Base-by-base conservation (phyloP, 2,329 filamentous ascomycete genomes). In the Ciborinia camelliae region DNA sequence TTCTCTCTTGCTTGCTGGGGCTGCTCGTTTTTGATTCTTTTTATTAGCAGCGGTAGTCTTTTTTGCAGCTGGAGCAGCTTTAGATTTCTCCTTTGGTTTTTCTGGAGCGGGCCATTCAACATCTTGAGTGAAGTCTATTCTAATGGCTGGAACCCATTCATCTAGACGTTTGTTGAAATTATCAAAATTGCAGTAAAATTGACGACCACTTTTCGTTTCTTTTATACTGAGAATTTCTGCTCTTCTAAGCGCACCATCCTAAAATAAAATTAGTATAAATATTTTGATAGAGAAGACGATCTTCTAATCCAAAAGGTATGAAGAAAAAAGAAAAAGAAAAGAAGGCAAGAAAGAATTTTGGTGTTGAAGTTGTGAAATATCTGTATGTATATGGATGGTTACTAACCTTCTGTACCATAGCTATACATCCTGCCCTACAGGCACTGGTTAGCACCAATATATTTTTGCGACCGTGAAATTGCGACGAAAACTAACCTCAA, bases 181-280 rank as follows among this genome's bases (percentile, higher is more conserved):
- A 47, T 73, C 71, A 52, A 74, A 74, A 65, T 74, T 73, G 63
- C 72, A 73, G 57, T 74, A 74, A 54, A 73, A 74, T 51, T 74
- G 73, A 47, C 91, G 89, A 20, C 90, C 89, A 73, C 91, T 94
- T 77, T 96, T 96, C 28, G 91, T 90, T 66, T 93, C 91, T 74
- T 91, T 89, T 71, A 98, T 96, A 66, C 92, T 95, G n/a, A 99
- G 81, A 68, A 99, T 97, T 77, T 99, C 95, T 72, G 95, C 95
- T 79, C 95, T 92, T 72, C 95, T 89, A 67, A 90, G 84, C 73
- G 93, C 88, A 67, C 92, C 92, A 77, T 97, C 92, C 82, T 90
- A 67, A 18, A 60, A 50, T 15, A 43, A 10, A 65, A 37, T 71
- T 66, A 69, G 59, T 57, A 68, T 63, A 70, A 68, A 71, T 66